Evolutionary conservation across 2,329 filamentous ascomycete species (phyloP).

Genomic region (Colletotrichum echinochloae): DNA sequence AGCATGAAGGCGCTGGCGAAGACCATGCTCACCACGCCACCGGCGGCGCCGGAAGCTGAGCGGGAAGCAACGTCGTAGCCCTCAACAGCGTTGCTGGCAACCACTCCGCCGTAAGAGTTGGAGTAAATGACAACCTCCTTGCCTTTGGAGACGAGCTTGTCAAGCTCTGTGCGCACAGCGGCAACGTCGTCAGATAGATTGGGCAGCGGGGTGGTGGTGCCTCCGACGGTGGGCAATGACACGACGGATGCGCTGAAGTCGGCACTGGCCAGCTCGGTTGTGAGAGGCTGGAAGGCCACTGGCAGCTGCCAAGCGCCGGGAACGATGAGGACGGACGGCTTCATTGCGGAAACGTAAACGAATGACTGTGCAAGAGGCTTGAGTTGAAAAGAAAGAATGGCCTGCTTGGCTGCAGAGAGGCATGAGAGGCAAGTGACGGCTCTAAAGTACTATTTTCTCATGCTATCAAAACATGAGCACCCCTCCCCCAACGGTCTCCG

Average conservation of each 20-base stretch:
- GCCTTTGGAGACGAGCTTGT: constrained; percentile 48
- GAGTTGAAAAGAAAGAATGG: constrained; percentile 12
- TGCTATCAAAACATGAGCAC: constrained; percentile 12
- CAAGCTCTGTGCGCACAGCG: constrained; percentile 46
- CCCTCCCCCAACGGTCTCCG: neutral
- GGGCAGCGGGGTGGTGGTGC: constrained; percentile 45
- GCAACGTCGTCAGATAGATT: constrained; percentile 49
- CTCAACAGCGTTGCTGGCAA: constrained; percentile 53
- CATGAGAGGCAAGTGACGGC: constrained; percentile 1
- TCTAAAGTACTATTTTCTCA: constrained; percentile 30
- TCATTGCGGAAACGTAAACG: constrained; percentile 24
- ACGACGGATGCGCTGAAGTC: constrained; percentile 46
- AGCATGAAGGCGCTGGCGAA: constrained; percentile 52
- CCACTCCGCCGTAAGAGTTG: constrained; percentile 58
- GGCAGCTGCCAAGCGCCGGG: constrained; percentile 55
- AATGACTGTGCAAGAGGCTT: neutral
- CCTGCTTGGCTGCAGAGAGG: constrained; percentile 5
- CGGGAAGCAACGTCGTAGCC: constrained; percentile 52
- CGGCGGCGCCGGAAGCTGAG: constrained; percentile 47
- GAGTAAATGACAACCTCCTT: constrained; percentile 56
- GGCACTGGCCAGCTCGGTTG: constrained; percentile 29
- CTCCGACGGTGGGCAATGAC: constrained; percentile 49
- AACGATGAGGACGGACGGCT: constrained; percentile 51
- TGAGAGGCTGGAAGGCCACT: constrained; percentile 45
- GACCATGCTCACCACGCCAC: constrained; percentile 53